Base-by-base conservation (phyloP, 805 yeast species). In the Kodamaea kakaduensis region DNA sequence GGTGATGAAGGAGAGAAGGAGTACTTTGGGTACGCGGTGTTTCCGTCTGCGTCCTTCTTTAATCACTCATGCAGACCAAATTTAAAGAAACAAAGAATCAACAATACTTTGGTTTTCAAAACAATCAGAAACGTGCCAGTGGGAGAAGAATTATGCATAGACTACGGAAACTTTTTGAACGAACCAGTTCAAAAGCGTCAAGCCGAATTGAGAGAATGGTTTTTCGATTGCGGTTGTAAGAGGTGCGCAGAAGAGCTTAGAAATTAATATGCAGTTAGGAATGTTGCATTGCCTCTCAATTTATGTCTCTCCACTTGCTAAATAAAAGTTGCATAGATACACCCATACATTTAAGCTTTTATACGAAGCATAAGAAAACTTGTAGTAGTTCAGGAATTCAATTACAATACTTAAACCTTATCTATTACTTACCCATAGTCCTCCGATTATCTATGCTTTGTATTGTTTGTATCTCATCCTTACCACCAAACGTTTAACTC, bases 41-140 rank as follows among this genome's bases (percentile, higher is more conserved):
- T 66, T 39, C 83, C 85, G 1, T 68, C 71, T 18, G 84, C 81
- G 0, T 80, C 86, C 3, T 79, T 63, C 45, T 80, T 80, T 65
- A 80, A 80, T 48, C 86, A 80, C 51, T 75, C 82, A 3, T 80
- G 86, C 52, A 52, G 46, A 1, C 81, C 81, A n/a, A 77, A 77
- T 42, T 43, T 79, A 14, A 49, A 47, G 9, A 79, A 78, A 43
- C 50, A 41, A n/a, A 58, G 81, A 26, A 37, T 41, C 1, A 59
- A 59, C 0, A 56, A 67, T 13, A 46, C 46, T n/a, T 57, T 77
- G 59, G 39, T 38, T 1, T 79, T 77, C 47, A 58, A 47, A 3
- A 58, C 81, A 0, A 44, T 52, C 7, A 44, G 50, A 9, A 71
- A 69, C 20, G 61, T 79, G 9, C 27, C 31, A 2, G 36, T 44